Conservation (phyloP, 2,329 filamentous ascomycete species). For the Triangularia verruculosa region DNA sequence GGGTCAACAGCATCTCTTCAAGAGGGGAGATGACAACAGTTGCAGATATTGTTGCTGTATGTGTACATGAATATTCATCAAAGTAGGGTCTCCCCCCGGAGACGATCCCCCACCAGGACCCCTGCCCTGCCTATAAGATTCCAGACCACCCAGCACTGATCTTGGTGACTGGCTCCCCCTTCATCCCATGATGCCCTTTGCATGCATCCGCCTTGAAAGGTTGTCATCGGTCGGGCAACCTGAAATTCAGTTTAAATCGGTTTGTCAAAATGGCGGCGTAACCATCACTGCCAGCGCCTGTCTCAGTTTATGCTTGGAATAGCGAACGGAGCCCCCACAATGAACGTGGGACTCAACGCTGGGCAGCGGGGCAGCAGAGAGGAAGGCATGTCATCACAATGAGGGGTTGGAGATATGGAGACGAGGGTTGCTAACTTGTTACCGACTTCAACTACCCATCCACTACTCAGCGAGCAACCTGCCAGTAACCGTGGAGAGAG, state of each 20-base stretch:
- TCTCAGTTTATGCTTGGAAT: neutral
- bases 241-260: neutral
- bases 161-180: neutral
- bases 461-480: neutral
- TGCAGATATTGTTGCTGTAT: neutral
- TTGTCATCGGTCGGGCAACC: constrained; percentile 1
- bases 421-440: neutral
- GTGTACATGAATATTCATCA: neutral
- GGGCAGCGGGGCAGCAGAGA: neutral
- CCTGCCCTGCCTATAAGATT: neutral
- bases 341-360: neutral
- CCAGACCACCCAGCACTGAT: neutral
- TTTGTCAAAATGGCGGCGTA: neutral
- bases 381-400: neutral
- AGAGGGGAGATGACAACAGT: neutral
- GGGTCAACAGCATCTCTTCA: neutral
- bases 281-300: neutral
- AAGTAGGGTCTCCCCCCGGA: neutral
- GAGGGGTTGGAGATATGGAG: neutral
- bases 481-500: neutral
- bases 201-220: constrained; percentile 7
- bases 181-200: neutral
- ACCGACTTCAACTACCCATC: neutral
- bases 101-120: neutral
- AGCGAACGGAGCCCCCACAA: neutral